Base-by-base conservation (phyloP, 2,329 filamentous ascomycete species). In the Pseudogymnoascus sp. region DNA sequence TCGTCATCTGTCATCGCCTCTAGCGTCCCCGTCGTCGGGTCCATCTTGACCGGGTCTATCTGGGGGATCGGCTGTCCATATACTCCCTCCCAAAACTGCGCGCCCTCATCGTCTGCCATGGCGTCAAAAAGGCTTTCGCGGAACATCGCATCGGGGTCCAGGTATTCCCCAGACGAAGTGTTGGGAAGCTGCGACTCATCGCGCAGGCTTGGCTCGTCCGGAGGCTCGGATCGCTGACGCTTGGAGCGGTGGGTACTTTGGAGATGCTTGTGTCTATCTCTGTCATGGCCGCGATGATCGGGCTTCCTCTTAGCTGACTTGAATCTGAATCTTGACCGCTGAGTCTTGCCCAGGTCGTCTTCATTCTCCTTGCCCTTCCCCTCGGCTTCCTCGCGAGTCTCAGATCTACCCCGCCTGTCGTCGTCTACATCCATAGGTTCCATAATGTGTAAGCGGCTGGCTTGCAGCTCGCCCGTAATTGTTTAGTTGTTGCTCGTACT, bases 111-210 rank as follows among this genome's bases (percentile, higher is more conserved):
- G 74, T 99, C 94, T 37, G 91, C 93, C 74, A 99, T 87, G 33
- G 94, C 94, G 73, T 99, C 94, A 75, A 97, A 97, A 4, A 99
- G 85, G 0, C 91, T 96, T 73, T 96, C 90, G 30, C 90, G 87
- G 73, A 99, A 99, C 0, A 93, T 91, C 0, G 82, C 78, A 39
- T 91, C 86, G 0, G 90, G 81, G 66, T 88, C 83, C 14, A 89
- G 77, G 0, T 68, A 71, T 64, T 69, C 70, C 63, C 60, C 66
- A 25, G 73, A 73, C n/a, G 70, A 70, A 8, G 69, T 60, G 60
- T 74, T 74, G 18, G 73, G 71, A 6, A 73, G 68, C 62, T 74
- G 72, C 6, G 72, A 73, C 62, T 76, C 74, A 64, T 77, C 74
- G 67, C 74, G 71, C 53, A 71, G 63, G 18, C 71, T 63, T 6